Conservation (phyloP, 73 alveolate species). For the Blepharisma stoltei region DNA sequence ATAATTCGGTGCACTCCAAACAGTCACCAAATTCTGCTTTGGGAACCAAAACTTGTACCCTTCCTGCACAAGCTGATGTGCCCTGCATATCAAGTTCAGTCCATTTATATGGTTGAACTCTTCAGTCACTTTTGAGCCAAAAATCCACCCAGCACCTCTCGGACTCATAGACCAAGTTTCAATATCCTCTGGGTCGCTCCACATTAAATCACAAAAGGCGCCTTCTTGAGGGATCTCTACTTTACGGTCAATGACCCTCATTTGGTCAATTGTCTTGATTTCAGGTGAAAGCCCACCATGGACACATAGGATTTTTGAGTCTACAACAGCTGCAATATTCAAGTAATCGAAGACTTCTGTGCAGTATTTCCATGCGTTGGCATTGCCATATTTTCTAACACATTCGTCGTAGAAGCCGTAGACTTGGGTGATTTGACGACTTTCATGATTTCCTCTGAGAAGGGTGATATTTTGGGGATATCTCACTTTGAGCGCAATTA, state of each 20-base stretch:
- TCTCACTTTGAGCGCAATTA: slow-evolving; percentile 79
- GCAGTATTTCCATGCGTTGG: slow-evolving; percentile 76
- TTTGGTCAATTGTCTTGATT: slow-evolving; percentile 82
- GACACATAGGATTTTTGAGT: slow-evolving; percentile 75
- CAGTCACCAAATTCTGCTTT: slow-evolving; percentile 70
- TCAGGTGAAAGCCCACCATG: slow-evolving; percentile 94
- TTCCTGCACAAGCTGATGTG: slow-evolving; percentile 84
- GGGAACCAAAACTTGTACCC: slow-evolving; percentile 84
- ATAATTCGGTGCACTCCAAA: slow-evolving; percentile 92
- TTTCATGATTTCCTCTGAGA: slow-evolving; percentile 90
- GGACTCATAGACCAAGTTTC: slow-evolving; percentile 64
- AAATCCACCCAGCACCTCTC: slow-evolving; percentile 78
- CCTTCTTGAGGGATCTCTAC: slow-evolving; percentile 90
- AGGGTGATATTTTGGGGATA: slow-evolving; percentile 68
- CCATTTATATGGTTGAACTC: slow-evolving; percentile 81
- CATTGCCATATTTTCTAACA: slow-evolving; percentile 79
- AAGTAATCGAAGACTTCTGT: slow-evolving; percentile 72
- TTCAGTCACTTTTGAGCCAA: slow-evolving; percentile 70
- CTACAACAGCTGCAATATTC: slow-evolving; percentile 77
- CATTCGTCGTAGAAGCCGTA: slow-evolving; percentile 54
- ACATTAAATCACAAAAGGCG: slow-evolving; percentile 84
- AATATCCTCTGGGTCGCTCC: slow-evolving; percentile 92
- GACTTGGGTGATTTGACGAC: slow-evolving; percentile 26
- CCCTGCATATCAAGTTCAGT: slow-evolving; percentile 75
- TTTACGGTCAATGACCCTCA: slow-evolving; percentile 73